Conservation (phyloP, 768 basidiomycete genomes). For the Pleurotus platypus region DNA sequence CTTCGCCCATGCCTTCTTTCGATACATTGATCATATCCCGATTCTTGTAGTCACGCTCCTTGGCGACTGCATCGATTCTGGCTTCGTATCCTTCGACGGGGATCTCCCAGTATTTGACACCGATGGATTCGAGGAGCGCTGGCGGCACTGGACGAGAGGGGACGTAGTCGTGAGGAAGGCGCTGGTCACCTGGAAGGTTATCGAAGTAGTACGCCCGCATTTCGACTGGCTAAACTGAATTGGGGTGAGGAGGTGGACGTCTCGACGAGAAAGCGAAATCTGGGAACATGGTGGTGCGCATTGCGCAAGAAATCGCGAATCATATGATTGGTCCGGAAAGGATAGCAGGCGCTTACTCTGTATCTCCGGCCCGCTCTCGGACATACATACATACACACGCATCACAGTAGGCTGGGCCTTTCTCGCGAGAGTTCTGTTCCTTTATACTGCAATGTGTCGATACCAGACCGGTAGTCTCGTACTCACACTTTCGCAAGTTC, state of each 20-base stretch:
- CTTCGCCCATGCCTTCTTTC: conserved; percentile 75
- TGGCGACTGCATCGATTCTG: conserved; percentile 60
- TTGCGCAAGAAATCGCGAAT: too few relatives aligned
- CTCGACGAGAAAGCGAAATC: not conserved
- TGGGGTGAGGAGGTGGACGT: not conserved
- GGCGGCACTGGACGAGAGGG: conserved; percentile 49
- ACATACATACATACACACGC: too few relatives aligned
- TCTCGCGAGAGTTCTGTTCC: too few relatives aligned
- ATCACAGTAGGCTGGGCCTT: too few relatives aligned
- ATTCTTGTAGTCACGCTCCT: conserved; percentile 77
- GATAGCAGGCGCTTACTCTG: too few relatives aligned
- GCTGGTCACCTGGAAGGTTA: conserved; percentile 76
- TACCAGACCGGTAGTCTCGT: too few relatives aligned
- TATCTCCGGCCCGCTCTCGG: too few relatives aligned
- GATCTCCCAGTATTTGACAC: conserved; percentile 66
- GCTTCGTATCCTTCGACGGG: conserved; percentile 57
- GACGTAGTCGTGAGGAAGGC: conserved; percentile 71
- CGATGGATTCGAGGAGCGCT: conserved; percentile 49
- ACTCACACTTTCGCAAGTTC: too few relatives aligned
- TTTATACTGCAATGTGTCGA: too few relatives aligned
- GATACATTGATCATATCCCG: conserved; percentile 77
- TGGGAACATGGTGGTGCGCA: too few relatives aligned
- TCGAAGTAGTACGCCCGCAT: conserved; percentile 81
- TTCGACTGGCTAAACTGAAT: not conserved
- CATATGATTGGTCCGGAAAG: too few relatives aligned